Conservation (phyloP, 495 filamentous ascomycete genomes). For the Podospora pseudocomata region DNA sequence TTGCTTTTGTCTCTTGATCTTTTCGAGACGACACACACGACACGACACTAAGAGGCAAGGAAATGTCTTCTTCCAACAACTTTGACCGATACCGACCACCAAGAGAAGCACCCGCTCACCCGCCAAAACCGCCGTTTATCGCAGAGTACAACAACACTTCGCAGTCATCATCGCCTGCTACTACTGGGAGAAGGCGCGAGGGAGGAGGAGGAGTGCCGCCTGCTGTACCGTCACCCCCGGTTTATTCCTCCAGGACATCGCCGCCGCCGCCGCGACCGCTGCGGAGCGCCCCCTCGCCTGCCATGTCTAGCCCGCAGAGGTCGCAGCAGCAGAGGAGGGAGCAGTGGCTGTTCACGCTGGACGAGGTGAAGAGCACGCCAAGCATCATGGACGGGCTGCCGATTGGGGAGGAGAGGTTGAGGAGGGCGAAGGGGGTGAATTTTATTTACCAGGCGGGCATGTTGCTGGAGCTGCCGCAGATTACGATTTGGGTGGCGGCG, state of each 20-base stretch:
- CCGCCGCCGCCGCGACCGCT: slow-evolving; percentile 47
- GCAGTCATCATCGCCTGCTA: slow-evolving; percentile 34
- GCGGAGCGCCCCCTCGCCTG: slow-evolving; percentile 39
- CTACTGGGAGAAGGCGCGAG: slow-evolving; percentile 38
- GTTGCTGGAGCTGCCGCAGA: slow-evolving; percentile 84
- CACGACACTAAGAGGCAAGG: too few relatives aligned
- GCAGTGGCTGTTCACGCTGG: slow-evolving; percentile 88
- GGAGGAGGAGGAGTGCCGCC: slow-evolving; percentile 38
- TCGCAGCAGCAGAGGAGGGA: slow-evolving; percentile 33
- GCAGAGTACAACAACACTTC: slow-evolving; percentile 30
- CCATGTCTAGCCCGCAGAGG: slow-evolving; percentile 33
- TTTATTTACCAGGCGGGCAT: slow-evolving; percentile 95
- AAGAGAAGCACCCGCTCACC: slow-evolving; percentile 41
- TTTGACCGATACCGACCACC: slow-evolving; percentile 50
- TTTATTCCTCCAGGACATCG: slow-evolving; percentile 46
- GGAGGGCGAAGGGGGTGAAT: slow-evolving; percentile 85
- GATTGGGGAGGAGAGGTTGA: slow-evolving; percentile 67
- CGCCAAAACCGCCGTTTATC: slow-evolving; percentile 38
- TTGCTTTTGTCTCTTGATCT: background rate
- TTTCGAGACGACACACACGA: too few relatives aligned
- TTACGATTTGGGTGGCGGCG: slow-evolving; percentile 86
- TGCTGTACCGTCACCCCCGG: slow-evolving; percentile 51
- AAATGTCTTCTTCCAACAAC: slow-evolving; percentile 35
- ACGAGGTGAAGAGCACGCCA: slow-evolving; percentile 76
- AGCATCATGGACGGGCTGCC: slow-evolving; percentile 79